Evolutionary conservation across 768 basidiomycete genomes (phyloP).

Genomic region (Filobasidium wieringae): DNA sequence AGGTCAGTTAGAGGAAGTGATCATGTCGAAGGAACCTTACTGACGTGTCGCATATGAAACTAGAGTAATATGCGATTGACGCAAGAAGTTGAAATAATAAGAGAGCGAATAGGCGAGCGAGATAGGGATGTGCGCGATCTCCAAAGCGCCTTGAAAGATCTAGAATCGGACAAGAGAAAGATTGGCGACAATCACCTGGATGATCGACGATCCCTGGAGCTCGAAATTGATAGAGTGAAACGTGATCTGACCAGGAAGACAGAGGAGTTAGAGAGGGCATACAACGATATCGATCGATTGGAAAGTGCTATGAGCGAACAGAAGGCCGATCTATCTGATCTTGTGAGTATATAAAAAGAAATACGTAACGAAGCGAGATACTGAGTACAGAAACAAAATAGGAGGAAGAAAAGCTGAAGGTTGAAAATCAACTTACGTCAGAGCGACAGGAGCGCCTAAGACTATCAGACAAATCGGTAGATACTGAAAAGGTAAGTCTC

Average conservation of each 20-base stretch:
- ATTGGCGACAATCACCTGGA: conserved; percentile 74
- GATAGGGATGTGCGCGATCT: conserved; percentile 64
- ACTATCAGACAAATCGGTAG: conserved; percentile 78
- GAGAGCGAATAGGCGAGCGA: conserved; percentile 51
- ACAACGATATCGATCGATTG: conserved; percentile 56
- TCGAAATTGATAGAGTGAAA: conserved; percentile 75
- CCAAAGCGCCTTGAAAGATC: conserved; percentile 55
- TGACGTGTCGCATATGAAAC: no score
- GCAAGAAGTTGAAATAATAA: conserved; percentile 31
- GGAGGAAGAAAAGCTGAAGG: conserved; percentile 68
- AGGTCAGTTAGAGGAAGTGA: conserved; percentile 8
- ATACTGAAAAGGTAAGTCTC: conserved; percentile 44
- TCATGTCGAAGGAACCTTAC: no score
- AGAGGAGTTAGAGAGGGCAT: conserved; percentile 59
- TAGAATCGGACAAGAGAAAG: conserved; percentile 66
- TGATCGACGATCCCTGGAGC: conserved; percentile 71
- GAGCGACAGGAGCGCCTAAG: conserved; percentile 81
- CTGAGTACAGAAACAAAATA: conserved; percentile 11
- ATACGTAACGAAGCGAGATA: neutral
- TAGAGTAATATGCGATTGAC: conserved; percentile 23
- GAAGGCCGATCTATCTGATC: conserved; percentile 58
- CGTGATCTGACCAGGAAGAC: conserved; percentile 72
- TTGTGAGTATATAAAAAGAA: conserved; percentile 32
- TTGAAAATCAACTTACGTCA: conserved; percentile 63
- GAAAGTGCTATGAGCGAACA: conserved; percentile 58